These are phyloP conservation scores for Leccinum truebloodii DNA, from an alignment of 768 basidiomycete species.

Conservation along the genomic window DNA sequence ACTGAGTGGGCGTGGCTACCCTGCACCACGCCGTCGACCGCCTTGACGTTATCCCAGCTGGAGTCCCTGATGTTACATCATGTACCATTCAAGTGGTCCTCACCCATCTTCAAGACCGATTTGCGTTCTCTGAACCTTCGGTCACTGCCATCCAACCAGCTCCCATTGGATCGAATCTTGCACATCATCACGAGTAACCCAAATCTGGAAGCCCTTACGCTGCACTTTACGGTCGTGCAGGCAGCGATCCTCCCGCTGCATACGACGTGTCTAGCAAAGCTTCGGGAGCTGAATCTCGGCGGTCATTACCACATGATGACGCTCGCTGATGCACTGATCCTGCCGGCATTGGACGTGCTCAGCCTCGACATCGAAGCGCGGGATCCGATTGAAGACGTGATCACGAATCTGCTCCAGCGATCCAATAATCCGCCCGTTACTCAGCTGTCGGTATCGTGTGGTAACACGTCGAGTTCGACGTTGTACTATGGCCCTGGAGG, in stretches of 20 bases:
- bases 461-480: conserved; percentile 36
- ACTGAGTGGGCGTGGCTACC: conserved; percentile 79
- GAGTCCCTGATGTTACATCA: conserved; percentile 64
- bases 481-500: conserved; percentile 63
- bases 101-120: conserved; percentile 64
- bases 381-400: conserved; percentile 74
- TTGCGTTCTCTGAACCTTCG: conserved; percentile 62
- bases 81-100: conserved; percentile 76
- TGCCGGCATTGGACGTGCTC: conserved; percentile 59
- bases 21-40: conserved; percentile 39
- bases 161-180: conserved; percentile 70
- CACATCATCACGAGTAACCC: conserved; percentile 62
- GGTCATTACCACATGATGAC: conserved; percentile 66
- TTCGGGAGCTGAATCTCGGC: conserved; percentile 58
- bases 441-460: conserved; percentile 64
- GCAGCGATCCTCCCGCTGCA: conserved; percentile 63
- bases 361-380: conserved; percentile 72
- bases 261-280: conserved; percentile 51
- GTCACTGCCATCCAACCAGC: conserved; percentile 60
- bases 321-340: conserved; percentile 59
- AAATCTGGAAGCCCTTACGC: conserved; percentile 51
- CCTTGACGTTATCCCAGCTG: conserved; percentile 47
- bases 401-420: conserved; percentile 58
- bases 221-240: conserved; percentile 63
- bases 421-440: conserved; percentile 58